Percentiles rank a stretch among this genome's conserved stretches.
Evolutionary conservation across 371 early-diverging fungal species (phyloP).

Genomic region (Mucor irregularis): DNA sequence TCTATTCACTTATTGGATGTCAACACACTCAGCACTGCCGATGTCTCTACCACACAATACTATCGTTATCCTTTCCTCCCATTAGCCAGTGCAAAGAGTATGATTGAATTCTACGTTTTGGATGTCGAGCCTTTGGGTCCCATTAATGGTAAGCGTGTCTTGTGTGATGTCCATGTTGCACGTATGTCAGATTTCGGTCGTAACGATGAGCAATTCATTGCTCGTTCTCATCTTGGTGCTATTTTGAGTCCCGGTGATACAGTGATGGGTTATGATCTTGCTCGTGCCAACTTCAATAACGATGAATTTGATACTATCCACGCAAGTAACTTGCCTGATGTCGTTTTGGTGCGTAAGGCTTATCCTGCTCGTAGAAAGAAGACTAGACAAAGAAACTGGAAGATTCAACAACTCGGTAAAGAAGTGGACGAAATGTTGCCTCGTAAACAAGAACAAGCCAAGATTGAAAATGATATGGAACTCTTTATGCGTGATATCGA

Average conservation of each 20-base stretch:
- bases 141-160: conserved; percentile 70
- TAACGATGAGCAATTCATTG: conserved; percentile 83
- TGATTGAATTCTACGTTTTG: conserved; percentile 92
- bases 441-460: conserved; percentile 74
- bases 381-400: conserved; percentile 87
- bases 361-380: conserved; percentile 90
- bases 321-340: conserved; percentile 75
- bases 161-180: conserved; percentile 82
- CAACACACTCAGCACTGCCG: conserved; percentile 74
- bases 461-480: conserved; percentile 81
- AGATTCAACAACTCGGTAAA: conserved; percentile 83
- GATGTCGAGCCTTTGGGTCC: conserved; percentile 87
- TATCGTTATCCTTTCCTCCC: conserved; percentile 85
- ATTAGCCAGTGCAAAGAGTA: conserved; percentile 70
- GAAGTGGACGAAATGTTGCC: conserved; percentile 82
- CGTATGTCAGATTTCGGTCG: conserved; percentile 80
- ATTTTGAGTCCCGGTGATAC: conserved; percentile 91
- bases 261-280: conserved; percentile 89
- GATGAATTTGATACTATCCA: conserved; percentile 73
- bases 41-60: conserved; percentile 74
- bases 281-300: conserved; percentile 90
- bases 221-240: conserved; percentile 92
- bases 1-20: conserved; percentile 85
- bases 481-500: conserved; percentile 94
- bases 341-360: conserved; percentile 87